A percentile compares a stretch with the other conserved stretches of the same genome.
These are phyloP conservation scores for Favolaschia claudopus DNA, from an alignment of 768 basidiomycete genomes.

Conservation along the genomic window DNA sequence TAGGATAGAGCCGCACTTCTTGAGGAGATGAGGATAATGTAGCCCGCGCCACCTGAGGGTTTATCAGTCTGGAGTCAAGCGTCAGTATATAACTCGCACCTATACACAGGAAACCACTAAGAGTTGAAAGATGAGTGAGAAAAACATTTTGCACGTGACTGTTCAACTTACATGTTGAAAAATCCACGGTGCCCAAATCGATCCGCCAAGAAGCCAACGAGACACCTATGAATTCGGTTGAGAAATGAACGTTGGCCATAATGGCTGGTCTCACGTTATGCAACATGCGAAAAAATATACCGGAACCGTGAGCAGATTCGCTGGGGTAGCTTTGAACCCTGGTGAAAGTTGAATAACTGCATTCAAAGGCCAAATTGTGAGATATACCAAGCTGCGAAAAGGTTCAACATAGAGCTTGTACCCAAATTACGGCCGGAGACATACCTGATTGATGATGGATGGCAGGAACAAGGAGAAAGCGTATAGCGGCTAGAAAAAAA, in stretches of 20 bases:
- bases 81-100: conserved; percentile 7
- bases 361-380: background rate
- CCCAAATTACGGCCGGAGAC: conserved; percentile 24
- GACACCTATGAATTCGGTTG: background rate
- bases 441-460: conserved; percentile 75
- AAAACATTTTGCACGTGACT: background rate
- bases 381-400: conserved; percentile 47
- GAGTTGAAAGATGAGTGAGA: no score
- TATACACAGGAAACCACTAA: conserved; percentile 35
- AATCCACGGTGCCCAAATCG: conserved; percentile 64
- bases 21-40: conserved; percentile 73
- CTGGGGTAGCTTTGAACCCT: conserved; percentile 74
- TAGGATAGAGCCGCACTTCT: conserved; percentile 71
- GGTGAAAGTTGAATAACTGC: background rate
- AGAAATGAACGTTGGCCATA: background rate
- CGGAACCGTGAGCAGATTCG: conserved; percentile 81
- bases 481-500: no score
- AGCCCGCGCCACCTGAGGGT: conserved; percentile 68
- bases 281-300: conserved; percentile 77
- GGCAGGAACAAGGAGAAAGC: conserved; percentile 83
- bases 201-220: conserved; percentile 71
- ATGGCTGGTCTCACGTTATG: conserved; percentile 53
- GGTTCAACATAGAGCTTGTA: conserved; percentile 3
- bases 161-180: conserved; percentile 63
- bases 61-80: no score